Percentiles rank a stretch among this genome's conserved stretches.
phyloP scores from a whole-genome alignment of 2,329 filamentous ascomycete genomes.

The Hypoxylon sp. region DNA sequence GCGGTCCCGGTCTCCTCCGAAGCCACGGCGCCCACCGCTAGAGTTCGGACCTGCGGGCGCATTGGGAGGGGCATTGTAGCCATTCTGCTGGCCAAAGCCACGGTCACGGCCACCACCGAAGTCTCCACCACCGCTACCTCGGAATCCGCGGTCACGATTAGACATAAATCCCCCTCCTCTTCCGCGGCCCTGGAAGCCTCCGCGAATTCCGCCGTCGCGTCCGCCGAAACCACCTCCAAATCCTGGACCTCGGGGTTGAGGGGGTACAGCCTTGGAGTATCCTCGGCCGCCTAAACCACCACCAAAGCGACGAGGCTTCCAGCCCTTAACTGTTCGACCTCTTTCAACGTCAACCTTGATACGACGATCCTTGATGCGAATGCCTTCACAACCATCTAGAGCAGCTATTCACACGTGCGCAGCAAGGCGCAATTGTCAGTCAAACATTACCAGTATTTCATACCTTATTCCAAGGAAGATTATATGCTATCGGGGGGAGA shows the following conservation, averaged over 20 bases:
- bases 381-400: constrained; percentile 85
- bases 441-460: constrained; percentile 67
- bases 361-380: constrained; percentile 90
- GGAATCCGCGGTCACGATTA: constrained; percentile 54
- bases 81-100: constrained; percentile 57
- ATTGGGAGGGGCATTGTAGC: constrained; percentile 66
- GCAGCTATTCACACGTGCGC: constrained; percentile 80
- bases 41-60: constrained; percentile 72
- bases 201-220: constrained; percentile 68
- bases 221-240: constrained; percentile 68
- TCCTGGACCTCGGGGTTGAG: constrained; percentile 75
- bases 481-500: constrained; percentile 6
- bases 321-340: constrained; percentile 91
- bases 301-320: constrained; percentile 91
- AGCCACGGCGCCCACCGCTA: constrained; percentile 60
- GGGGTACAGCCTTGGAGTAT: constrained; percentile 84
- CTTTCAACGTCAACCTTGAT: constrained; percentile 97
- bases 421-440: constrained; percentile 75
- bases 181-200: constrained; percentile 64
- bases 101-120: constrained; percentile 63
- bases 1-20: constrained; percentile 59
- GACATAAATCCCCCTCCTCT: constrained; percentile 53
- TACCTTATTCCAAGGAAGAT: constrained; percentile 52
- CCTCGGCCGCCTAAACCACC: constrained; percentile 92
- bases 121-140: constrained; percentile 67